Base-by-base conservation (phyloP, 805 yeast species). In the Wickerhamia fluorescens region DNA sequence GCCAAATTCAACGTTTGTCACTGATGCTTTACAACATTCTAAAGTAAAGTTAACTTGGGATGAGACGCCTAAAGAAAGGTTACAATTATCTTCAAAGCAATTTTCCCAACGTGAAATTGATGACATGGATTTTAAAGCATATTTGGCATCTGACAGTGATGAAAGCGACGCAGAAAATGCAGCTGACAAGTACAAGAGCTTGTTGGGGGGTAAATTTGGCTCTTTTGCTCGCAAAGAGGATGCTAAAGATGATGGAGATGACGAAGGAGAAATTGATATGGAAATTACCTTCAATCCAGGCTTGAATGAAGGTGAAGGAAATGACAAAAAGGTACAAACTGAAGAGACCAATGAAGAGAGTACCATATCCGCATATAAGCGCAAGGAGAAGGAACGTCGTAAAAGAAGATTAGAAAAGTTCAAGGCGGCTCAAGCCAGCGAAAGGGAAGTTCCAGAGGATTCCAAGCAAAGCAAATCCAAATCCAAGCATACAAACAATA, bases 21-120 rank as follows among this genome's bases (percentile, higher is more conserved):
- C 98, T 3, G 96, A 85, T 58, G 98, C 98, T 0, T 66, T 92
- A 35, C 96, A 92, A 52, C 95, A 87, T 50, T 88, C 97, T 10
- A 92, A 88, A 47, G 98, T 92, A 28, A 88, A 85, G 53, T 67
- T 92, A 41, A 88, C 97, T 1, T 92, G 98, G 98, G 98, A 92
- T 56, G 97, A 89, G 59, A 94, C 97, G 0, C 97, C 98, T 5
- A 79, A 77, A 34, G 96, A 87, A 47, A 73, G 98, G 47, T 54
- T 75, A 11, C 75, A 80, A 34, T 53, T 88, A 30, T 72, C 96
- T 1, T 70, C 81, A 10, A 78, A 80, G 42, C 85, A 87, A 5
- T 89, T 92, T 53, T 75, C 86, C 27, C 92, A 83, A 51, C 78
- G 82, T 50, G 97, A 92, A 51, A 66, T 86, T 27, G 92, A 81